Conservation (phyloP, 805 yeast genomes). For the Kodamaea laetipori region DNA sequence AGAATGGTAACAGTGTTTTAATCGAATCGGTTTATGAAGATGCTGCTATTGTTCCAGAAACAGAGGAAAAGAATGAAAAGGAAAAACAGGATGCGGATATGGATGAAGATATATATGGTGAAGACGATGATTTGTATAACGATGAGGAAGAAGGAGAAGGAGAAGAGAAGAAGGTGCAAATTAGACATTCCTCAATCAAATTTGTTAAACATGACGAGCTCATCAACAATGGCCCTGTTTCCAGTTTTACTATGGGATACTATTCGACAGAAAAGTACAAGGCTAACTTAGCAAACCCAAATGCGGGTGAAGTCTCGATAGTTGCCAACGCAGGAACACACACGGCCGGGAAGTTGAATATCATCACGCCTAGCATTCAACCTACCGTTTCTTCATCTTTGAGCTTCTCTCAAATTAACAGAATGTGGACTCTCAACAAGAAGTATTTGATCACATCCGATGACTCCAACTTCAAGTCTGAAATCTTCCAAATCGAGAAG, state of each 20-base stretch:
- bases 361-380: conserved; percentile 66
- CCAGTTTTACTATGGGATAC: conserved; percentile 66
- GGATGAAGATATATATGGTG: conserved; percentile 46
- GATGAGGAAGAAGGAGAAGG: conserved; percentile 11
- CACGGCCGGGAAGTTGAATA: conserved; percentile 54
- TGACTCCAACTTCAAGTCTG: conserved; percentile 61
- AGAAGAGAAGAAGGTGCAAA: conserved; percentile 5
- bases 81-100: conserved; percentile 21
- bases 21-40: conserved; percentile 40
- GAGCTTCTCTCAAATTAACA: conserved; percentile 69
- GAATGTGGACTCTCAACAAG: conserved; percentile 72
- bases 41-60: conserved; percentile 10
- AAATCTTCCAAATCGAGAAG: conserved; percentile 63
- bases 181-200: conserved; percentile 21
- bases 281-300: conserved; percentile 70
- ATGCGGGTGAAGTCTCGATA: conserved; percentile 62
- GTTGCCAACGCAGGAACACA: conserved; percentile 71
- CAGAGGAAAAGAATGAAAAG: neutral
- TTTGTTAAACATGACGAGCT: conserved; percentile 56
- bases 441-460: conserved; percentile 73
- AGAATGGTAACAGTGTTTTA: conserved; percentile 60
- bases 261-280: conserved; percentile 54
- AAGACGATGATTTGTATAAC: conserved; percentile 32
- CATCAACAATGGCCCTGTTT: conserved; percentile 70
- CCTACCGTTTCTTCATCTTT: conserved; percentile 69